A percentile compares a stretch with the other conserved stretches of the same genome.
These are phyloP conservation scores for Nemania sp. DNA, from an alignment of 2,329 filamentous ascomycete species.

Conservation along the genomic window DNA sequence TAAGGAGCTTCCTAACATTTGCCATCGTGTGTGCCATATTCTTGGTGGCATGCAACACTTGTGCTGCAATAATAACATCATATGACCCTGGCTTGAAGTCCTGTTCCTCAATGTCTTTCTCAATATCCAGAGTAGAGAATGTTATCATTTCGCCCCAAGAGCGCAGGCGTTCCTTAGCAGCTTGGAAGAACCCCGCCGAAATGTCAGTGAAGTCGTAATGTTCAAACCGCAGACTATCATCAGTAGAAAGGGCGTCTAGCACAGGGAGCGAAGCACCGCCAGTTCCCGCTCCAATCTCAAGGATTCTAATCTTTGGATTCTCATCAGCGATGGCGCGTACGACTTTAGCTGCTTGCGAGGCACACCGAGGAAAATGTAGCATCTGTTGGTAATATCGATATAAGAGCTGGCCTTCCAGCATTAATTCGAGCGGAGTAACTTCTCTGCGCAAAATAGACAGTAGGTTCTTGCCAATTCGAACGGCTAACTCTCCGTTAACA, in stretches of 20 bases:
- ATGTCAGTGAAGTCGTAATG: conserved; percentile 33
- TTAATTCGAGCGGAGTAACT: conserved; percentile 24
- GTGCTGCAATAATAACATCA: conserved; percentile 45
- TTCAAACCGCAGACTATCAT: conserved; percentile 7
- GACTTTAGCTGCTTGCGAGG: conserved; percentile 14
- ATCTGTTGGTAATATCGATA: conserved; percentile 21
- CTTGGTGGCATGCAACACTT: conserved; percentile 43
- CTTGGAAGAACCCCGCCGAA: conserved; percentile 26
- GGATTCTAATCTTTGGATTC: conserved; percentile 30
- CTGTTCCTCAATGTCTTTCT: conserved; percentile 39
- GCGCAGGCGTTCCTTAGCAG: conserved; percentile 10
- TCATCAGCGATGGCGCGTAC: conserved; percentile 35
- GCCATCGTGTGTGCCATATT: conserved; percentile 35
- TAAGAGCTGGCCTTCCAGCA: conserved; percentile 22
- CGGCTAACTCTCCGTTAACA: conserved; percentile 22
- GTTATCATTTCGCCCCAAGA: conserved; percentile 46
- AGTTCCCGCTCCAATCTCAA: conserved; percentile 34
- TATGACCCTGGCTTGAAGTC: conserved; percentile 34
- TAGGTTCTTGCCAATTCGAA: conserved; percentile 28
- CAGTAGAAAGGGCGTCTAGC: conserved; percentile 21
- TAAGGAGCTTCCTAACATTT: conserved; percentile 42
- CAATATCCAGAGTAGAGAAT: conserved; percentile 51
- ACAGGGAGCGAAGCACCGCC: conserved; percentile 19
- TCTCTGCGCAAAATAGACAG: conserved; percentile 26
- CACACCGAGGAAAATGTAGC: conserved; percentile 6